These are phyloP conservation scores for Cyclotella choctawhatcheeana DNA, from an alignment of 108 stramenopile species.

Conservation along the genomic window DNA sequence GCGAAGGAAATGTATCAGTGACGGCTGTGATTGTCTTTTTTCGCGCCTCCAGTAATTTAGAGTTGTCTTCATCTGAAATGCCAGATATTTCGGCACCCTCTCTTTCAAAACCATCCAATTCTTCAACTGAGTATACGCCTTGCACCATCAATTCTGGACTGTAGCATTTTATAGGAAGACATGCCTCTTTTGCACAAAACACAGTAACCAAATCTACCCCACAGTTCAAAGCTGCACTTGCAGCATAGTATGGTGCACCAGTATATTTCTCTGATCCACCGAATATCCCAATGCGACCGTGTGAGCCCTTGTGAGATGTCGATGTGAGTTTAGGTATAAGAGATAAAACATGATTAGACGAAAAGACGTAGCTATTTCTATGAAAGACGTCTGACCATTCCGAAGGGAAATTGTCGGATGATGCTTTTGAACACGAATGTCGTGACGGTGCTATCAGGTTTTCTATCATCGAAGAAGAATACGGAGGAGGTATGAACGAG, in stretches of 20 bases:
- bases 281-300: slow-evolving; percentile 92
- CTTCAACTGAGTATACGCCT: slow-evolving; percentile 73
- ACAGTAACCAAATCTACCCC: slow-evolving; percentile 97
- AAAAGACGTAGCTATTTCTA: not conserved
- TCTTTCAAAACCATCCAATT: slow-evolving; percentile 47
- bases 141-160: slow-evolving; percentile 93
- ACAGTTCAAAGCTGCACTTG: slow-evolving; percentile 78
- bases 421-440: not conserved
- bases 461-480: not conserved
- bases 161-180: slow-evolving; percentile 95
- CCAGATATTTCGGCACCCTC: slow-evolving; percentile 1
- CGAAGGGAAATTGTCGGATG: not conserved
- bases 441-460: not conserved
- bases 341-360: not conserved
- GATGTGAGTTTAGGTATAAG: slow-evolving; percentile 66
- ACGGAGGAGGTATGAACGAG: not conserved
- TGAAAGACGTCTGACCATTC: slow-evolving; percentile 38
- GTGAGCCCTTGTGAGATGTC: slow-evolving; percentile 87
- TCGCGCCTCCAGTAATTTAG: no score
- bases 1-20: slow-evolving; percentile 46
- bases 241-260: slow-evolving; percentile 98
- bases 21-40: slow-evolving; percentile 63
- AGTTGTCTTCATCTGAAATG: no score
- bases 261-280: slow-evolving; percentile 96
- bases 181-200: slow-evolving; percentile 91